These are phyloP conservation scores for Groenewaldozyma sp. DNA, from an alignment of 1,139 yeast species.

Conservation along the genomic window DNA sequence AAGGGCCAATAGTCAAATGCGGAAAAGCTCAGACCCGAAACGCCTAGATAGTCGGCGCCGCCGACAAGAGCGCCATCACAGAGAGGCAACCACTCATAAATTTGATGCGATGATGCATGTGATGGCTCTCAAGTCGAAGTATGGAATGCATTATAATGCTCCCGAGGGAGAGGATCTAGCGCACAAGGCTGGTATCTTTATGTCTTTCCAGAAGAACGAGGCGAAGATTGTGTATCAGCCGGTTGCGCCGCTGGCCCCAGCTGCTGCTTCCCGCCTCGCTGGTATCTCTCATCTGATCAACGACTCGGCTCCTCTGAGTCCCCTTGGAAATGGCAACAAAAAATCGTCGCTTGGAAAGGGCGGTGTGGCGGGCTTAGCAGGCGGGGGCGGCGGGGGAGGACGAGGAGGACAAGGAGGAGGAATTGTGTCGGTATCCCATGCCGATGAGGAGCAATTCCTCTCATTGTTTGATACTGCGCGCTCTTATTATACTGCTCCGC, in stretches of 20 bases:
- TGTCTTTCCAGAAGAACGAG: conserved; percentile 19
- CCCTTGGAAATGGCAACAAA: neutral
- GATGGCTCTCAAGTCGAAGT: conserved; percentile 43
- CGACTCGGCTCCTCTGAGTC: neutral
- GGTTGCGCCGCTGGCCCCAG: neutral
- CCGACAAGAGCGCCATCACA: neutral
- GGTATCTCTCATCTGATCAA: neutral
- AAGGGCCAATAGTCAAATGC: neutral
- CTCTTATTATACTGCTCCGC: conserved; percentile 2
- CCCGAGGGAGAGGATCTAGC: conserved; percentile 16
- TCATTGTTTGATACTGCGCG: neutral
- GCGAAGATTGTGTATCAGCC: conserved; percentile 7
- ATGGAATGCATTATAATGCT: conserved; percentile 41
- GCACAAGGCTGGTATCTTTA: conserved; percentile 21
- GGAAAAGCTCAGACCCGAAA: too few species aligned
- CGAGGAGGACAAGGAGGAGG: too few species aligned
- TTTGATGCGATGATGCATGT: conserved; percentile 42
- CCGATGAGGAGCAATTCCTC: neutral
- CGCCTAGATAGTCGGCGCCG: neutral
- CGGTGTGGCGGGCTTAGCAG: neutral
- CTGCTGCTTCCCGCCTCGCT: neutral
- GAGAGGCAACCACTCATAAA: conserved; percentile 21
- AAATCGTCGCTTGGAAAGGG: neutral
- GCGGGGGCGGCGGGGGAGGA: neutral
- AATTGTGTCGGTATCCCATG: neutral